phyloP scores from a whole-genome alignment of 352 stramenopile genomes.

The Phytophthora pini region DNA sequence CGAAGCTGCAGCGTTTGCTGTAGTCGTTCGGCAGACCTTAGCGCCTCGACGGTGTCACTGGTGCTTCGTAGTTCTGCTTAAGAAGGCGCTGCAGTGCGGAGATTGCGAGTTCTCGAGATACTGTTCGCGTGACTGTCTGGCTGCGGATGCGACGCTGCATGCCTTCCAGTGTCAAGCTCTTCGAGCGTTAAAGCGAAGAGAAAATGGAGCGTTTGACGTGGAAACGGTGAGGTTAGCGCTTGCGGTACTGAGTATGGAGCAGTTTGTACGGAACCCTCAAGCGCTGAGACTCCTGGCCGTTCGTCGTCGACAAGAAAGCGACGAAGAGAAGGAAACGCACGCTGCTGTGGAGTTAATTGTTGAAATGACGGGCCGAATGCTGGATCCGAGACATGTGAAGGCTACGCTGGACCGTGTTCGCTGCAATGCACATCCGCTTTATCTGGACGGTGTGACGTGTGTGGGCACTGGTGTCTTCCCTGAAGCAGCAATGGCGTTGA shows the following conservation, averaged over 20 bases:
- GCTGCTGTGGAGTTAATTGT: conserved; percentile 19
- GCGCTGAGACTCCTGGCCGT: conserved; percentile 36
- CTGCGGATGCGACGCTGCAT: conserved; percentile 51
- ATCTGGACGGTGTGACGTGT: conserved; percentile 44
- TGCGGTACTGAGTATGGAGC: conserved; percentile 66
- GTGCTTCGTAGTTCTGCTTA: conserved; percentile 55
- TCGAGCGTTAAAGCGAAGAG: conserved; percentile 16
- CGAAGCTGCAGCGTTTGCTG: conserved; percentile 58
- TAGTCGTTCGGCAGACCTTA: conserved; percentile 47
- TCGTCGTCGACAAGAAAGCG: conserved; percentile 3
- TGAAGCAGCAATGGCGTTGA: conserved; percentile 70
- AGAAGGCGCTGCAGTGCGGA: conserved; percentile 61
- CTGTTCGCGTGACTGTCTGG: conserved; percentile 57
- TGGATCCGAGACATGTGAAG: conserved; percentile 37
- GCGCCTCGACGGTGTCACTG: conserved; percentile 55
- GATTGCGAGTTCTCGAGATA: conserved; percentile 60
- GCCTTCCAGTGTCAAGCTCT: conserved; percentile 57
- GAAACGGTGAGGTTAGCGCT: conserved; percentile 59
- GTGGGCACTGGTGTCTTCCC: conserved; percentile 68
- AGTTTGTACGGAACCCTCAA: conserved; percentile 43
- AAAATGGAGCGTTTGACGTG: conserved; percentile 12
- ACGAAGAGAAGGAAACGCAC: conserved; percentile 3
- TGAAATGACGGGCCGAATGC: conserved; percentile 6
- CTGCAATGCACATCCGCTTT: conserved; percentile 65
- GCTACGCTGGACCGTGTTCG: conserved; percentile 51